A percentile compares a stretch with the other conserved stretches of the same genome.
Evolutionary conservation across 176 grass and related monocot species (phyloP).

Genomic region (Triticum dicoccoides): DNA sequence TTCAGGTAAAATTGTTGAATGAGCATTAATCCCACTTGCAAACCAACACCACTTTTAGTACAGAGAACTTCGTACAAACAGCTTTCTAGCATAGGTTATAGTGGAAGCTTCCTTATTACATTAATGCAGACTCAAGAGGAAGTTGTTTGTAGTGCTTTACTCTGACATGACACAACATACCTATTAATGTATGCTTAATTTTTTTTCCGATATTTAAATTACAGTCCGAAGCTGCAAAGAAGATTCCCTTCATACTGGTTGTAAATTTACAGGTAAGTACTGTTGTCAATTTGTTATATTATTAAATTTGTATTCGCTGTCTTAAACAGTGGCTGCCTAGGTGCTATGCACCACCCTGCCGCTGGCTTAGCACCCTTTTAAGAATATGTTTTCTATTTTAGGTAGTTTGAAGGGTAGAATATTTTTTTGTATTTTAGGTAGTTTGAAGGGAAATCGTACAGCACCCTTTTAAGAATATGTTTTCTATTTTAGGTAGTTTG

Average conservation of each 20-base stretch:
- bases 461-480: too few species aligned
- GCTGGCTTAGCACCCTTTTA: background rate
- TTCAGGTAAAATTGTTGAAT: conserved; percentile 65
- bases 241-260: conserved; percentile 86
- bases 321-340: background rate
- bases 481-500: background rate
- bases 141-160: background rate
- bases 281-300: conserved; percentile 21
- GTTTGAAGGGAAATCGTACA: background rate
- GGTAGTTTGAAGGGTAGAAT: background rate
- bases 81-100: conserved; percentile 13
- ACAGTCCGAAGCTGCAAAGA: conserved; percentile 88
- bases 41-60: background rate
- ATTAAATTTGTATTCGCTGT: conserved; percentile 13
- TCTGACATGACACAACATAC: conserved; percentile 19
- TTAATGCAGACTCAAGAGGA: conserved; percentile 1
- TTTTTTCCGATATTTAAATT: conserved; percentile 23
- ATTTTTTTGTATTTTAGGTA: background rate
- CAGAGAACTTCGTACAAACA: conserved; percentile 3
- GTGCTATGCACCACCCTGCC: background rate
- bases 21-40: background rate
- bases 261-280: conserved; percentile 81
- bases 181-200: conserved; percentile 22
- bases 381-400: background rate
- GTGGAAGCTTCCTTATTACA: background rate